Percentiles rank a stretch among this genome's conserved stretches.
These are phyloP conservation scores for Pestalotiopsis sp. DNA, from an alignment of 2,329 filamentous ascomycete species.

Conservation along the genomic window DNA sequence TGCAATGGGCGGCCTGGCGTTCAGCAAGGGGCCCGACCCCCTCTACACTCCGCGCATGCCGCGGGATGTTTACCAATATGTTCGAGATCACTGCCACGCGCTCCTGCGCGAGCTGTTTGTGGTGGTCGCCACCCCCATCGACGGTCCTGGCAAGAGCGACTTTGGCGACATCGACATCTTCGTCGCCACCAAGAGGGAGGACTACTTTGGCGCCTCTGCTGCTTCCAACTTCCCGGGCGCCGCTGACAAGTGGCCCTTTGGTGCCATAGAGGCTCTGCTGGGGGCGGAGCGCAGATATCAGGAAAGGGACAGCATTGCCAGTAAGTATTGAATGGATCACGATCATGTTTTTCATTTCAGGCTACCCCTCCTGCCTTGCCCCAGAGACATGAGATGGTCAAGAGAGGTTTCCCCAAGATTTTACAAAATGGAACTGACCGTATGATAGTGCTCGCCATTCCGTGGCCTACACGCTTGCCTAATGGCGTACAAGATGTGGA, in stretches of 20 bases:
- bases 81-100: conserved; percentile 48
- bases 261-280: conserved; percentile 42
- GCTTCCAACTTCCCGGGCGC: neutral
- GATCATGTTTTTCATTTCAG: neutral
- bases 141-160: conserved; percentile 69
- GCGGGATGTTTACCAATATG: conserved; percentile 54
- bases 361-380: neutral
- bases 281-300: conserved; percentile 44
- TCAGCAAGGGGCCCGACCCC: conserved; percentile 46
- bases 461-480: conserved; percentile 45
- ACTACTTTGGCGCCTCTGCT: conserved; percentile 15
- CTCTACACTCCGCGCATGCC: conserved; percentile 70
- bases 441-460: conserved; percentile 55
- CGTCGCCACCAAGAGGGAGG: conserved; percentile 42
- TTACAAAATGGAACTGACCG: neutral
- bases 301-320: conserved; percentile 19
- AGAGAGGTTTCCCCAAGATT: neutral
- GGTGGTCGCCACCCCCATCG: conserved; percentile 62
- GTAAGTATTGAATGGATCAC: neutral
- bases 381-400: neutral
- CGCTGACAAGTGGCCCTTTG: conserved; percentile 20
- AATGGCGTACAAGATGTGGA: neutral
- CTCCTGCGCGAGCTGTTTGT: conserved; percentile 55
- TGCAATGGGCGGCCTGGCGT: conserved; percentile 69
- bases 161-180: conserved; percentile 76